A percentile compares a stretch with the other conserved stretches of the same genome.
phyloP scores from a whole-genome alignment of 768 basidiomycete species.

The Auricularia sp. region DNA sequence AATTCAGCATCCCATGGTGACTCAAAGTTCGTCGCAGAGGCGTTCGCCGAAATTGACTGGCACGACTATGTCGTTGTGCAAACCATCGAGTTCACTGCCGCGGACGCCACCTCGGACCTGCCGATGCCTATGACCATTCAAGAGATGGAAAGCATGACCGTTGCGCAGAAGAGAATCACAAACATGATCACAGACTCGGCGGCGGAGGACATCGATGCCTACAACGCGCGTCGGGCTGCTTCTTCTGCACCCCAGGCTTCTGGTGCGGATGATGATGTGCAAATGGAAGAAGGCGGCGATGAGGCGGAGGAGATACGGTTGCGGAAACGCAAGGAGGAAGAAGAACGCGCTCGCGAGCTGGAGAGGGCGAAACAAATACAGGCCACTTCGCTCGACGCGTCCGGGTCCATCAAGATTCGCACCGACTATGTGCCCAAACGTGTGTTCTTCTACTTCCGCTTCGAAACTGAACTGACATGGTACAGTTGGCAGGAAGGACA shows the following conservation, averaged over 20 bases:
- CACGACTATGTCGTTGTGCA: slow-evolving; percentile 98
- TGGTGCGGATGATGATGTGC: slow-evolving; percentile 51
- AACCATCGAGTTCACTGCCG: slow-evolving; percentile 93
- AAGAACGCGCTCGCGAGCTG: slow-evolving; percentile 57
- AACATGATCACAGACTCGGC: slow-evolving; percentile 97
- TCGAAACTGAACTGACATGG: slow-evolving; percentile 5
- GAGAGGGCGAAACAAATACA: slow-evolving; percentile 75
- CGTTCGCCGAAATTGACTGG: slow-evolving; percentile 98
- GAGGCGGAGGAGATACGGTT: slow-evolving; percentile 55
- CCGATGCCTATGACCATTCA: slow-evolving; percentile 95
- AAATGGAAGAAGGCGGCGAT: slow-evolving; percentile 79
- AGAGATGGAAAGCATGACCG: slow-evolving; percentile 91
- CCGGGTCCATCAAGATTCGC: slow-evolving; percentile 84
- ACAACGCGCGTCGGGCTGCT: slow-evolving; percentile 70
- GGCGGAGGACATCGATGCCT: slow-evolving; percentile 74
- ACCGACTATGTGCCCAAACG: slow-evolving; percentile 94
- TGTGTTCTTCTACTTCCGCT: slow-evolving; percentile 29
- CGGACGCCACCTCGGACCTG: slow-evolving; percentile 81
- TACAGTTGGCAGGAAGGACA: slow-evolving; percentile 57
- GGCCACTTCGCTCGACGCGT: slow-evolving; percentile 59
- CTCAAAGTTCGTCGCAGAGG: slow-evolving; percentile 36
- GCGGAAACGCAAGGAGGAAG: slow-evolving; percentile 56
- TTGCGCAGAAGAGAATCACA: slow-evolving; percentile 96
- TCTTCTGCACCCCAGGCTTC: slow-evolving; percentile 64
- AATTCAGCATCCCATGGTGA: not conserved